Evolutionary conservation across 495 filamentous ascomycete species (phyloP).

Genomic region (Penicillium pulvis): DNA sequence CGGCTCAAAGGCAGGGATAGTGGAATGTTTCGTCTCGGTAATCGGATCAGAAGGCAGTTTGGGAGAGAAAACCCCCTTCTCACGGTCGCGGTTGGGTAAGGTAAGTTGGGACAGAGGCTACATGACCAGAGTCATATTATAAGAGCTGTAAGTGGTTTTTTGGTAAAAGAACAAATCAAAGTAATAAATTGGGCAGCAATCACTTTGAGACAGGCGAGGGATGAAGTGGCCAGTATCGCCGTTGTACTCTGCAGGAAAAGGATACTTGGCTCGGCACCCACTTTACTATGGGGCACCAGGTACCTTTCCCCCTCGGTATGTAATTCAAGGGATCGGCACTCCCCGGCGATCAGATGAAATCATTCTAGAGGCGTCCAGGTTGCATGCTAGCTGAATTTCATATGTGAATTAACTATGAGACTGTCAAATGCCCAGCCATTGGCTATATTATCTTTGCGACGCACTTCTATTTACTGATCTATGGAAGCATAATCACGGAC

Average conservation of each 20-base stretch:
- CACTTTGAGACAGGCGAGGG: conserved; percentile 29
- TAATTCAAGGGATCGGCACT: conserved; percentile 29
- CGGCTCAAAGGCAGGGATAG: conserved; percentile 28
- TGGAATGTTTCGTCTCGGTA: conserved; percentile 35
- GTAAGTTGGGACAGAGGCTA: conserved; percentile 15
- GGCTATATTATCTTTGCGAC: too few relatives aligned
- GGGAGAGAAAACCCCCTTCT: background rate
- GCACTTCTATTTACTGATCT: too few relatives aligned
- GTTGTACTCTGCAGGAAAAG: conserved; percentile 19
- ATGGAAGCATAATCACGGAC: too few relatives aligned
- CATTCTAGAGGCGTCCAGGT: conserved; percentile 1
- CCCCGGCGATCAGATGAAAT: conserved; percentile 25
- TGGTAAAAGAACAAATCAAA: background rate
- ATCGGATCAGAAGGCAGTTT: background rate
- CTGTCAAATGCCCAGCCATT: too few relatives aligned
- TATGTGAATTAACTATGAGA: too few relatives aligned
- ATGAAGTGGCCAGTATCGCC: conserved; percentile 25
- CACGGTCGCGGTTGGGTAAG: conserved; percentile 3
- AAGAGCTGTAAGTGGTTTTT: background rate
- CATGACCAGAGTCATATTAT: conserved; percentile 17
- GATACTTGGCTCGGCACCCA: conserved; percentile 23
- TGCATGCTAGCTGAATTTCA: background rate
- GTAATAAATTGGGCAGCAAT: conserved; percentile 28
- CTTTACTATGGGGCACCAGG: conserved; percentile 23
- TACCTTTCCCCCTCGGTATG: conserved; percentile 30